Base-by-base conservation (phyloP, 805 yeast species). In the Ogataea trehalophila region DNA sequence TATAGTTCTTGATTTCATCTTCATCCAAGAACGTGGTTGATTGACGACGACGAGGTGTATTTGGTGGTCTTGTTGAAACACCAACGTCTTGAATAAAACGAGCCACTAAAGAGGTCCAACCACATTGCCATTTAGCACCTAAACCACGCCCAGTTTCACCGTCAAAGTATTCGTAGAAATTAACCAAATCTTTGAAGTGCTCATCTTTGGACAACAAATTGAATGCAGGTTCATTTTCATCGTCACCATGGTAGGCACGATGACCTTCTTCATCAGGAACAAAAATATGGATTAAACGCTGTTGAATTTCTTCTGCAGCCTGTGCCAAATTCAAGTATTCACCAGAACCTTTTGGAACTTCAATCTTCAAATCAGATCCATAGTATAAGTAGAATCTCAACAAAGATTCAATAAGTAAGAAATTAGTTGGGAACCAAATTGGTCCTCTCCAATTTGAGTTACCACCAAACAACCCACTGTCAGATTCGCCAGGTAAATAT, bases 401-500 rank as follows among this genome's bases (percentile, higher is more conserved):
- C 57, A 90, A 72, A 0, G 96, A 81, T 70, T 90, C 97, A 48
- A 90, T 87, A 37, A 90, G 70, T 51, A 90, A 71, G 66, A 90
- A 90, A 60, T 85, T 90, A 13, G 87, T 87, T 18, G 97, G 96
- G 74, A 90, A 89, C 97, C 97, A 90, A 56, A 90, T 89, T 15
- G 97, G 97, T 2, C 97, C 97, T 66, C 97, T 77, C 97, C 97
- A 90, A 68, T 90, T 90, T 20, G 96, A 89, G 65, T 90, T 90
- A 49, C 97, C 97, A 43, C 97, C 97, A 75, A 90, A 90, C 79
- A 91, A 79, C 5, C 96, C 96, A 6, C 95, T 84, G 62, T 88
- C 92, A 29, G 95, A 85, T 61, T 88, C 96, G 31, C 95, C 96
- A 5, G 95, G 85, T 45, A 88, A 76, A 66, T 89, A 88, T 49